Base-by-base conservation (phyloP, 139 green algal genomes). In the Coelastrella sp. region DNA sequence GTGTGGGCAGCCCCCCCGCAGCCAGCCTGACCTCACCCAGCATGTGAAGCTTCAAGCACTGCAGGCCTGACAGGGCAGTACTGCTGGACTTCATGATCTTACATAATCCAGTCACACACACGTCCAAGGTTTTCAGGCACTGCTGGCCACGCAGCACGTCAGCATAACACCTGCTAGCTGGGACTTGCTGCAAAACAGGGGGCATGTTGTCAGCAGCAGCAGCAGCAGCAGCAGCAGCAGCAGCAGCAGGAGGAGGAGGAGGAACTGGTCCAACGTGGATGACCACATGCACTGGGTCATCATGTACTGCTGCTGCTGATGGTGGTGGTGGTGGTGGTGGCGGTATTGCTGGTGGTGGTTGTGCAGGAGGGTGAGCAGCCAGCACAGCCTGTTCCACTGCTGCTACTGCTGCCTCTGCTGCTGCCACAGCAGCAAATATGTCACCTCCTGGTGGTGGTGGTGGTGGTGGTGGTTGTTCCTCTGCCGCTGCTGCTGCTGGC, bases 1-100 rank as follows among this genome's bases (percentile, higher is more conserved):
- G 84, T 73, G 19, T 58, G 17, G 84, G 84, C 68, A 88, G 68
- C 7, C 84, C 84, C 7, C 84, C 84, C 60, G 49, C 11, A 8
- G 84, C 7, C 84, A 88, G 68, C 35, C 22, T 58, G 20, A 88
- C 84, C 20, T 80, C 84, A 15, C 84, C 84, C 49, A 88, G 49
- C 84, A 88, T 88, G 49, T 88, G 84, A 6, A 88, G 9, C 66
- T 73, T 22, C 84, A 88, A 59, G 49, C 49, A 7, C 66, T 20
- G 9, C 20, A 88, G 20, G 9, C 57, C 20, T 7, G 49, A 17
- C 9, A 88, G 61, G 6, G 84, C 27, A 7, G 12, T n/a, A 24
- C 49, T 81, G 68, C 68, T 88, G 11, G 60, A 10, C 20, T 57
- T 10, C 84, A 81, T 68, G 7, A 80, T 72, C 56, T 80, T 80